Conservation (phyloP, 2,329 filamentous ascomycete species). For the Neofusicoccum cordaticola region DNA sequence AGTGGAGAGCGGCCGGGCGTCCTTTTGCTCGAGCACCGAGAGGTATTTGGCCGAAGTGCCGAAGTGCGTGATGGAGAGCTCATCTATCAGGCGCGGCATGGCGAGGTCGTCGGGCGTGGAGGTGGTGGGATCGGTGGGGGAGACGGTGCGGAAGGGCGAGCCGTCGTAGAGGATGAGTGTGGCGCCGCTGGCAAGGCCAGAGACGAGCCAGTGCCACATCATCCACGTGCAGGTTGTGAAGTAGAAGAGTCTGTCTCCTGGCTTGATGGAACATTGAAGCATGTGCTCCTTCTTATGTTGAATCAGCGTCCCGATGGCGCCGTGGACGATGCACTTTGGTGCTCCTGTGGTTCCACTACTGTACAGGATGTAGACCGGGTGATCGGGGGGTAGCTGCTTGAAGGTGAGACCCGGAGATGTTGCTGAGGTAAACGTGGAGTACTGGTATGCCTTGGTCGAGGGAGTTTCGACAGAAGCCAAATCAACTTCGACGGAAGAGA, state of each 20-base stretch:
- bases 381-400: conserved; percentile 74
- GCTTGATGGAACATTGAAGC: conserved; percentile 77
- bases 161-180: conserved; percentile 89
- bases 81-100: conserved; percentile 77
- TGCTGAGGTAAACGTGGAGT: conserved; percentile 29
- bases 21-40: conserved; percentile 80
- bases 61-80: conserved; percentile 83
- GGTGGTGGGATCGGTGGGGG: conserved; percentile 40
- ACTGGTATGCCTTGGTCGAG: conserved; percentile 36
- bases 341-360: conserved; percentile 83
- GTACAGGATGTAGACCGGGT: conserved; percentile 92
- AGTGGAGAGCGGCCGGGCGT: conserved; percentile 55
- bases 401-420: conserved; percentile 50
- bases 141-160: conserved; percentile 68
- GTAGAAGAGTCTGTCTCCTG: conserved; percentile 77
- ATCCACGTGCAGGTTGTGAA: conserved; percentile 97
- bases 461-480: conserved; percentile 39
- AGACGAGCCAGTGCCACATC: conserved; percentile 99
- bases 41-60: conserved; percentile 94
- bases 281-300: conserved; percentile 97
- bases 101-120: conserved; percentile 70
- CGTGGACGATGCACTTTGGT: conserved; percentile 94
- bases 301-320: conserved; percentile 80
- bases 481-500: conserved; percentile 41
- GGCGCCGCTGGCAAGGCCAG: conserved; percentile 76